phyloP scores from a whole-genome alignment of 2,329 filamentous ascomycete genomes.

The Nigrospora oryzae region DNA sequence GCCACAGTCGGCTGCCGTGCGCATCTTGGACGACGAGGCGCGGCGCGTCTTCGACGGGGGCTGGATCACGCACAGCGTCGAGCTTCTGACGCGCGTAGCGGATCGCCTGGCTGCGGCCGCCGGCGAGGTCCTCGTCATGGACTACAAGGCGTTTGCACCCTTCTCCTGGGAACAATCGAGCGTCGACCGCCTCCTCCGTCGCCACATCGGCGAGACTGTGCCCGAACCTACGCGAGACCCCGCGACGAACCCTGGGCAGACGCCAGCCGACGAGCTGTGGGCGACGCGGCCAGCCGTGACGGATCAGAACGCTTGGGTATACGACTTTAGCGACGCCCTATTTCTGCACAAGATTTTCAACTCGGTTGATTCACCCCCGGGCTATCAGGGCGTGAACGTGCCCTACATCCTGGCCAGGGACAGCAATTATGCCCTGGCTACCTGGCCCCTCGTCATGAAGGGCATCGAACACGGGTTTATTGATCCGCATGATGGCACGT shows the following conservation, averaged over 20 bases:
- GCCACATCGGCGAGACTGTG: conserved; percentile 6
- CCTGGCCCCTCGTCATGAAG: background rate
- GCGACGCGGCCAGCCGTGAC: background rate
- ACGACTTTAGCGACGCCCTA: conserved; percentile 17
- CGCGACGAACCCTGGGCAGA: background rate
- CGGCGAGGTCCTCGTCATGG: conserved; percentile 13
- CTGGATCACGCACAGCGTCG: conserved; percentile 9
- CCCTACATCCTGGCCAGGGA: background rate
- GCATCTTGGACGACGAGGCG: conserved; percentile 8
- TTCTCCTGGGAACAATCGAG: conserved; percentile 10
- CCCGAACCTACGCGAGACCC: background rate
- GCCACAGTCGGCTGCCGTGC: conserved; percentile 8
- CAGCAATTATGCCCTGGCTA: background rate
- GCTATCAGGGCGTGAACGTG: background rate
- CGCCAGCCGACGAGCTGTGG: background rate
- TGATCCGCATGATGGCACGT: background rate
- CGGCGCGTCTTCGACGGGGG: conserved; percentile 12
- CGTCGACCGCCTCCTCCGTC: conserved; percentile 4
- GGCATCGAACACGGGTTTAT: background rate
- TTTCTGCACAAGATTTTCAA: conserved; percentile 1
- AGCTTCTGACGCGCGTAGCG: background rate
- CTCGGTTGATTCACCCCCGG: background rate
- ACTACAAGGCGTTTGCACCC: conserved; percentile 14
- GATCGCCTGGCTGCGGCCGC: background rate
- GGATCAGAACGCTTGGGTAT: conserved; percentile 5